These are phyloP conservation scores for Alectoria sarmentosa DNA, from an alignment of 495 filamentous ascomycete genomes.

Conservation along the genomic window DNA sequence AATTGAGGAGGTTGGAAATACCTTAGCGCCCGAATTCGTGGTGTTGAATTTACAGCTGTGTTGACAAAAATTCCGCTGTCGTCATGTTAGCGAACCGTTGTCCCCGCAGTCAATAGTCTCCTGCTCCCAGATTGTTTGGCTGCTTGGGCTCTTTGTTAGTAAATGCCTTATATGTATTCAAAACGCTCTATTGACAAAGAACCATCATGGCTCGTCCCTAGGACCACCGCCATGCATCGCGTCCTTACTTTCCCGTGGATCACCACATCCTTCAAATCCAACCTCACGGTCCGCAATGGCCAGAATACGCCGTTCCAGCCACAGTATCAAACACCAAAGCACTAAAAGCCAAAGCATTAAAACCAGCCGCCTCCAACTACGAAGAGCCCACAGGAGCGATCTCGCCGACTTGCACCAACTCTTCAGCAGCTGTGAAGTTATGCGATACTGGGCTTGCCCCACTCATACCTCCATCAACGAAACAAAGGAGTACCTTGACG, in stretches of 20 bases:
- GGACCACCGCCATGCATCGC: neutral
- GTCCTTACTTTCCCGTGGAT: neutral
- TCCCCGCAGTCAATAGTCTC: neutral
- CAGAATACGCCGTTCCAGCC: neutral
- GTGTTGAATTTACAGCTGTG: neutral
- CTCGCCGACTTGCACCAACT: slow-evolving; percentile 16
- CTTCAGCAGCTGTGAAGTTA: slow-evolving; percentile 18
- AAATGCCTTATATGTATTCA: neutral
- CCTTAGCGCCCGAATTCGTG: neutral
- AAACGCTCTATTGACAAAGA: neutral
- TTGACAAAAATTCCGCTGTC: neutral
- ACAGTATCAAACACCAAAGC: neutral
- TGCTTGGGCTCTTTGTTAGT: neutral
- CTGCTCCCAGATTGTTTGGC: neutral
- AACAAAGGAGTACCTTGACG: slow-evolving; percentile 64
- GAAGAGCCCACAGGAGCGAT: slow-evolving; percentile 13
- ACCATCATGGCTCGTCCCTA: neutral
- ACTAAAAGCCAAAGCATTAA: neutral
- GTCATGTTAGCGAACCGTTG: neutral
- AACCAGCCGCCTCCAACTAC: slow-evolving; percentile 8
- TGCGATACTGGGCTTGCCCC: slow-evolving; percentile 21
- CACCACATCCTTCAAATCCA: neutral
- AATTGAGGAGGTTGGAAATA: neutral
- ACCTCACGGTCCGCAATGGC: neutral
- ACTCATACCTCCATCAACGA: slow-evolving; percentile 13